phyloP scores from a whole-genome alignment of 139 green algal species.

The Asterochloris sp. region DNA sequence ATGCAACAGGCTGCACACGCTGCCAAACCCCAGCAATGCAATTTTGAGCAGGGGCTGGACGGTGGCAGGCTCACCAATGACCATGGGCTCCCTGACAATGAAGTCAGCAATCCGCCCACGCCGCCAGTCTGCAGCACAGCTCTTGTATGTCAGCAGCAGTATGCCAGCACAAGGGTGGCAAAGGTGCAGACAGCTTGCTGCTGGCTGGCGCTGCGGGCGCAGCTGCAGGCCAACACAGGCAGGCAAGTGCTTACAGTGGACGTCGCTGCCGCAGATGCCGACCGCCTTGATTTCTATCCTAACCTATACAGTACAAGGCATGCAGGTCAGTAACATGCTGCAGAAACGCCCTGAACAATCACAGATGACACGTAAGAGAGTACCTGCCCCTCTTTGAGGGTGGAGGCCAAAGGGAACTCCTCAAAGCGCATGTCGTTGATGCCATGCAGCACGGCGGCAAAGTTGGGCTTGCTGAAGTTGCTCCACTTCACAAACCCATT shows the following conservation, averaged over 20 bases:
- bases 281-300: conserved; percentile 31
- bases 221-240: not conserved
- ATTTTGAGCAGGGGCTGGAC: too few species aligned
- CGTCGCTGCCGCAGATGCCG: conserved; percentile 47
- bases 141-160: not conserved
- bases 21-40: not conserved
- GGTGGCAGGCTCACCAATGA: conserved; percentile 26
- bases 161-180: not conserved
- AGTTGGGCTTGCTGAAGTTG: conserved; percentile 6
- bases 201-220: too few species aligned
- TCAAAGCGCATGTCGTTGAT: conserved; percentile 36
- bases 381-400: not conserved
- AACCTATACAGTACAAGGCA: not conserved
- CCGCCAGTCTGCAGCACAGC: too few species aligned
- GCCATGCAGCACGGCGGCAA: conserved; percentile 36
- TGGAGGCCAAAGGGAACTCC: conserved; percentile 28
- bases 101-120: conserved; percentile 39
- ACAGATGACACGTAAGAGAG: too few species aligned
- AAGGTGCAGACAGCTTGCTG: too few species aligned
- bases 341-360: too few species aligned
- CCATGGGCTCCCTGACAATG: conserved; percentile 35
- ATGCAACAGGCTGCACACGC: not conserved
- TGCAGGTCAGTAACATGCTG: too few species aligned
- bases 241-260: conserved; percentile 28
- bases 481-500: conserved; percentile 18